A percentile compares a stretch with the other conserved stretches of the same genome.
Evolutionary conservation across 169 alveolate species (phyloP).

Genomic region (Eimeria tenella): DNA sequence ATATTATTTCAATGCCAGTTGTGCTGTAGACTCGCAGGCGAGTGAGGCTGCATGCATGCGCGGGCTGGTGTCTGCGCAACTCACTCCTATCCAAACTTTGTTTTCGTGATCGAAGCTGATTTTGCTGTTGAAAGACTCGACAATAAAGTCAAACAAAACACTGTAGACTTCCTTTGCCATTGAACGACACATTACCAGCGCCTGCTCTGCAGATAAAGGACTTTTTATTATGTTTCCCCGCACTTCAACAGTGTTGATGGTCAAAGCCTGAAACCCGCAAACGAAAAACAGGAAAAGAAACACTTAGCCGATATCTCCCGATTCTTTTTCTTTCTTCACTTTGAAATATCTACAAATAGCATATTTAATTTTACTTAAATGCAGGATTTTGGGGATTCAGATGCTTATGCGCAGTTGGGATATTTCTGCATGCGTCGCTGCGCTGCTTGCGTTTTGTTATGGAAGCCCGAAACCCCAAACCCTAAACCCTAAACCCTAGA

Average conservation of each 20-base stretch:
- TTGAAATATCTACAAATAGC: background rate
- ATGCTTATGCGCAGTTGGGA: background rate
- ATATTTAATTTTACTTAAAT: no score
- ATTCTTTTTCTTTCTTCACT: no score
- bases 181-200: constrained; percentile 50
- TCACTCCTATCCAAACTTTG: constrained; percentile 74
- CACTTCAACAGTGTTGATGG: constrained; percentile 51
- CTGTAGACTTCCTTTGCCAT: constrained; percentile 77
- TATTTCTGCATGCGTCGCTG: background rate
- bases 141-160: constrained; percentile 55
- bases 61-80: background rate
- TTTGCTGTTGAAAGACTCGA: constrained; percentile 34
- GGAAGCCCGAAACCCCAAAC: background rate
- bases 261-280: constrained; percentile 45
- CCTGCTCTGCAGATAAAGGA: constrained; percentile 70
- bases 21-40: no score
- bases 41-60: no score
- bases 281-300: background rate
- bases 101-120: constrained; percentile 64
- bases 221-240: constrained; percentile 62
- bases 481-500: no score
- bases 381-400: background rate
- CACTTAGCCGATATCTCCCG: background rate
- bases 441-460: background rate
- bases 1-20: background rate